phyloP scores from a whole-genome alignment of 2,329 filamentous ascomycete genomes.

The Fusarium equiseti region DNA sequence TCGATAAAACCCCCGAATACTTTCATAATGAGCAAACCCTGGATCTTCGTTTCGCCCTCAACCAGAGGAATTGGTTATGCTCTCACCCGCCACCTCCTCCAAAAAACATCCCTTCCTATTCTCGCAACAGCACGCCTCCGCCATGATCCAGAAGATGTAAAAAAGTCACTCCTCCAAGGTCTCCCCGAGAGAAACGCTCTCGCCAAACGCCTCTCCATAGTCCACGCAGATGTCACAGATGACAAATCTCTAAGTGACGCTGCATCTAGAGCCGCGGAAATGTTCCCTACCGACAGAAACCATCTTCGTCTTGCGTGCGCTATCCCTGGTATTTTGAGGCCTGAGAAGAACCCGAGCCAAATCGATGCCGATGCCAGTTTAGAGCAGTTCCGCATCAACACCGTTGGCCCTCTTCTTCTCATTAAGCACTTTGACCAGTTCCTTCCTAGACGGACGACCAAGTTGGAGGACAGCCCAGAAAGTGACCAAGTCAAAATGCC shows the following conservation, averaged over 20 bases:
- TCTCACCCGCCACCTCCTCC: constrained; percentile 62
- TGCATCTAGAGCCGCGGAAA: constrained; percentile 59
- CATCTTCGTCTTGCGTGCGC: constrained; percentile 77
- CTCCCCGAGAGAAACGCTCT: constrained; percentile 43
- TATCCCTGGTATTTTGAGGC: constrained; percentile 77
- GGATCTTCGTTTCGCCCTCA: constrained; percentile 63
- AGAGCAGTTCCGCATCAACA: constrained; percentile 79
- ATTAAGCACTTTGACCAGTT: constrained; percentile 81
- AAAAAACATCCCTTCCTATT: constrained; percentile 61
- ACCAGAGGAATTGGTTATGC: constrained; percentile 63
- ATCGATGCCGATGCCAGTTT: constrained; percentile 71
- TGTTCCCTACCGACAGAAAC: constrained; percentile 64
- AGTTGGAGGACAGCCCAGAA: constrained; percentile 47
- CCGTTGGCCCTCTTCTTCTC: constrained; percentile 79
- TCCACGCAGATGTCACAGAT: constrained; percentile 63
- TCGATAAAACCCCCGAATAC: background rate
- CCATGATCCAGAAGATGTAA: constrained; percentile 52
- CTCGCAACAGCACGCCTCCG: constrained; percentile 58
- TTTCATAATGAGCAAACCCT: constrained; percentile 59
- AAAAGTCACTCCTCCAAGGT: constrained; percentile 50
- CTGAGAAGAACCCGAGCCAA: constrained; percentile 77
- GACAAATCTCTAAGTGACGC: constrained; percentile 73
- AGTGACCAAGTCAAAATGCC: constrained; percentile 55
- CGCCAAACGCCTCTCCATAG: constrained; percentile 55
- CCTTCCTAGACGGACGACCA: constrained; percentile 70